Evolutionary conservation across 352 stramenopile genomes (phyloP), one percentile per base, ranked within the genome.

Genomic region (Pythium brassicae): DNA sequence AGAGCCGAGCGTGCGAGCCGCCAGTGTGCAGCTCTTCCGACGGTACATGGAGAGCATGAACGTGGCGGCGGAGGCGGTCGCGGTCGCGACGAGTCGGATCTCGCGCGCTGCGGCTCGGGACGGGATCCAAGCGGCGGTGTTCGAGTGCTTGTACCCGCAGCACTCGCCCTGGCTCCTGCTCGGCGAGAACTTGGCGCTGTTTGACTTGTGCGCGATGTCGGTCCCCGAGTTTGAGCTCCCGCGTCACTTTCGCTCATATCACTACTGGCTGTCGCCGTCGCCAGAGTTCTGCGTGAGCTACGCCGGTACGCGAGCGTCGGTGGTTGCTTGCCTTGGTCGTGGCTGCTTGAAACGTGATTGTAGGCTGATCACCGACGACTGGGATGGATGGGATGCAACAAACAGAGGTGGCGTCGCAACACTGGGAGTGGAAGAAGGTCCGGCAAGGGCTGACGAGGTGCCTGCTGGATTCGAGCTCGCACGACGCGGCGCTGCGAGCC

Each of bases 381-480:
- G 32, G 32, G 32, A 37, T 37, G 32, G 20, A 27, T 14, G n/a
- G 42, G 26, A 0, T 27, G n/a, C 19, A 12, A 23, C 7, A 1
- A 23, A 26, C 19, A 86, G 73, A 66, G n/a, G 48, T 62, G 42
- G 76, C 71, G 27, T 53, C 42, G 32, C 63, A 82, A 29, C 68
- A 78, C 27, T 86, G 73, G 73, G 76, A 86, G 53, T 63, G 71
- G 39, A 56, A 76, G 23, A 70, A 72, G 19, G 69, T 76, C 2
- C 71, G 73, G 44, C 57, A 61, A 48, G 64, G 53, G n/a, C 51
- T 86, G 26, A 55, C 54, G 47, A 72, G 56, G 56, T 71, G 68
- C 37, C 56, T 83, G 22, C 15, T 26, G 34, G 65, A 63, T 25
- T 71, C 71, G 42, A 71, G 56, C n/a, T 50, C 64, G 4, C 60